Conservation (phyloP, 2,329 filamentous ascomycete genomes). For the Emydomyces testavorans region DNA sequence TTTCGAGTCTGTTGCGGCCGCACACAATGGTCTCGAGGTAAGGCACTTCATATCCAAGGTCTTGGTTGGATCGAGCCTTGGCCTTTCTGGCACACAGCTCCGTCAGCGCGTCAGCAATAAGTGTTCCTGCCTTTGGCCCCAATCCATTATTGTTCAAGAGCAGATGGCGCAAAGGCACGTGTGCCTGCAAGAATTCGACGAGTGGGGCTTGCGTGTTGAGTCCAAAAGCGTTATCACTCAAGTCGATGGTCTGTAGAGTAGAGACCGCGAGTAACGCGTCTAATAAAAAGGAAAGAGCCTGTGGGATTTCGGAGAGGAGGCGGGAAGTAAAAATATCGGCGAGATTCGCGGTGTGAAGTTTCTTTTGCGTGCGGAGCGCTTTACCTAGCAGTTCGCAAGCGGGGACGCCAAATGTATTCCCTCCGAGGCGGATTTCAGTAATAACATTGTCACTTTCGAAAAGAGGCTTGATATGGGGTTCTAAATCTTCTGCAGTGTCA, state of each 20-base stretch:
- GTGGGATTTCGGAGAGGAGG: constrained; percentile 84
- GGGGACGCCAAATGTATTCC: constrained; percentile 84
- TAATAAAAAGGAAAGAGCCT: constrained; percentile 73
- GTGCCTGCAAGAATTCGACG: constrained; percentile 77
- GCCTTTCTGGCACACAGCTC: constrained; percentile 75
- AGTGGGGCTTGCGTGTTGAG: constrained; percentile 89
- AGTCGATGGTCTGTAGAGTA: constrained; percentile 78
- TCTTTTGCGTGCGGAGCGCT: constrained; percentile 73
- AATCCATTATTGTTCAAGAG: constrained; percentile 98
- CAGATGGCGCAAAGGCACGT: constrained; percentile 83
- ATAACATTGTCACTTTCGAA: constrained; percentile 55
- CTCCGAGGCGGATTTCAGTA: constrained; percentile 74
- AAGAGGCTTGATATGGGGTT: constrained; percentile 68
- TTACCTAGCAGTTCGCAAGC: constrained; percentile 77
- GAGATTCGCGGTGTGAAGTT: constrained; percentile 69
- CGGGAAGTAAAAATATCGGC: constrained; percentile 97
- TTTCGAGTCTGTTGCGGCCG: constrained; percentile 89
- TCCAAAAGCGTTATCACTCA: constrained; percentile 97
- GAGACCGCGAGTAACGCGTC: constrained; percentile 76
- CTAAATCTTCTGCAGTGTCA: constrained; percentile 74
- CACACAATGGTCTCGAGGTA: constrained; percentile 93
- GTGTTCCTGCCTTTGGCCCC: constrained; percentile 76
- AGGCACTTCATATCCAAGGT: constrained; percentile 60
- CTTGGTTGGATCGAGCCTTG: constrained; percentile 49
- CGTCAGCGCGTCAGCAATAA: constrained; percentile 78